Evolutionary conservation across 768 basidiomycete genomes (phyloP), one percentile per base, ranked within the genome.

Genomic region (Rhodosporidiobolus sp.): DNA sequence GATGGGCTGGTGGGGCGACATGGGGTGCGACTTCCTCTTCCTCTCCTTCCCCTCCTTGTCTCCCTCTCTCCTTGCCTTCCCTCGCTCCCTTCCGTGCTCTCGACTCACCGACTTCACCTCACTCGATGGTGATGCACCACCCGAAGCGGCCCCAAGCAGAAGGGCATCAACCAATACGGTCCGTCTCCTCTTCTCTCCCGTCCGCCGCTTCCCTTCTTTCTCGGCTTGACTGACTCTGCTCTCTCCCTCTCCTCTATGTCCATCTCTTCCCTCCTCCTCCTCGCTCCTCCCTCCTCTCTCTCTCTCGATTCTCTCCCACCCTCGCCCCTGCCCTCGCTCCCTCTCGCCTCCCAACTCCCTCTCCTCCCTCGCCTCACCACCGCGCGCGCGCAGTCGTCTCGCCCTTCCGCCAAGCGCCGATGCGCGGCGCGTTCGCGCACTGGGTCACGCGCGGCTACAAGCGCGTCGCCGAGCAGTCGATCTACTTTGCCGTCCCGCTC

Each of bases 391-490:
- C 48, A 96, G 94, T 86, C 75, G 78, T 94, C 74, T 93, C 93
- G n/a, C 90, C 92, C 14, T 90, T 86, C 84, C 87, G 88, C 80
- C 86, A 89, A 75, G 87, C 87, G 70, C 87, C 90, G 26, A 86
- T 88, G 53, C 88, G 89, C 59, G 84, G 89, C 65, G 86, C 88
- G 78, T 80, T 93, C 79, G 84, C 85, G 66, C 86, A 82, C 76
- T 95, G 91, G 84, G 80, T 92, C 77, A 91, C 93, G 86, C 92
- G 92, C 82, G 93, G 92, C 49, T 90, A 88, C 85, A 85, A 85
- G 65, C 88, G 94, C 73, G 80, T 92, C 63, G 86, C 87, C 52
- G 84, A 84, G 67, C 89, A 94, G 79, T 83, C 87, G 45, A 83
- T 90, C 53, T 94, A 93, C 83, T 91, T 89, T 82, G 83, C 86